These are phyloP conservation scores for Carex kokanica DNA, from an alignment of 176 grass and related monocot genomes.

Conservation along the genomic window DNA sequence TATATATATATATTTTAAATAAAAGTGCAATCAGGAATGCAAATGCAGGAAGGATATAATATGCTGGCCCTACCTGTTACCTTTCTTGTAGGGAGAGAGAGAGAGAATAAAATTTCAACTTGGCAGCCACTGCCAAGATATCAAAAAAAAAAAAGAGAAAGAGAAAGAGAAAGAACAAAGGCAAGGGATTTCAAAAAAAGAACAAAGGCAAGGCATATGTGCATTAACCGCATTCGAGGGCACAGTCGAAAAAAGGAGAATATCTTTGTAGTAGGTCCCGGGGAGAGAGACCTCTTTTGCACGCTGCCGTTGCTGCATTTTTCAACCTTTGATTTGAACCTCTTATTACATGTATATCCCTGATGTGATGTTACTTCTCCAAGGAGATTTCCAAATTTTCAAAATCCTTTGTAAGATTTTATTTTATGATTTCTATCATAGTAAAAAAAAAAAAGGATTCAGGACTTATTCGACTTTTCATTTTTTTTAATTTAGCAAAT, in stretches of 20 bases:
- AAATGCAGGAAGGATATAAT: constrained; percentile 2
- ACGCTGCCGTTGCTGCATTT: background rate
- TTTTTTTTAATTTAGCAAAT: too few relatives aligned
- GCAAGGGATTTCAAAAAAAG: background rate
- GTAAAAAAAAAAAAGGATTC: too few relatives aligned
- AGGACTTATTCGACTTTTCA: too few relatives aligned
- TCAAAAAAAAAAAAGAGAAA: too few relatives aligned
- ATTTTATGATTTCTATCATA: too few relatives aligned
- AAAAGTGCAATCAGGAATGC: background rate
- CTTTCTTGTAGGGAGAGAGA: background rate
- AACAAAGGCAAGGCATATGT: constrained; percentile 28
- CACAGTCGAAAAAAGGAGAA: background rate
- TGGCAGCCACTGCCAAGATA: too few relatives aligned
- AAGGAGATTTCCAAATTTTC: background rate
- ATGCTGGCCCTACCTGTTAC: background rate
- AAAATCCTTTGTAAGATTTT: too few relatives aligned
- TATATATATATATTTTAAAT: too few relatives aligned
- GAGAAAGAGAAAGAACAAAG: too few relatives aligned
- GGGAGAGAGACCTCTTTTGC: background rate
- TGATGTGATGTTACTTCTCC: background rate
- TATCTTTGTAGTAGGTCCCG: background rate
- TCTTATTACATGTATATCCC: background rate
- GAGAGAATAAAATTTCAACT: too few relatives aligned
- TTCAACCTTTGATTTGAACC: background rate
- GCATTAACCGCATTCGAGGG: background rate